These are phyloP conservation scores for Arthroderma uncinatum DNA, from an alignment of 2,329 filamentous ascomycete species.

Conservation along the genomic window DNA sequence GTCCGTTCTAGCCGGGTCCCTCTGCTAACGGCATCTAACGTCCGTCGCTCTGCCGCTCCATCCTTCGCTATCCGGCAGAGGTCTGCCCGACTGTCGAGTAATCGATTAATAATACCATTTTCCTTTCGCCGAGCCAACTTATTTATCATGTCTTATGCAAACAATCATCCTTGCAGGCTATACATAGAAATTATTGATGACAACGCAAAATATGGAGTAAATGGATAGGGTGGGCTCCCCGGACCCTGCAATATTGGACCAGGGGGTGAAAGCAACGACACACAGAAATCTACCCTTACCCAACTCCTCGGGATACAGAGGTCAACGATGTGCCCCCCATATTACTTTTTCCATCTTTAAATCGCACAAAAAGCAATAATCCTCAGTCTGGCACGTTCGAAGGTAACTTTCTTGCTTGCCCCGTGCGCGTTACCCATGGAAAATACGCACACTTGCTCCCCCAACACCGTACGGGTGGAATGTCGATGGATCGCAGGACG, in stretches of 20 bases:
- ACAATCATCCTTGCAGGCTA: neutral
- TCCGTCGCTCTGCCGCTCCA: neutral
- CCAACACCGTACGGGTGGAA: neutral
- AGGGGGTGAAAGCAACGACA: neutral
- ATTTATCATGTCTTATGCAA: neutral
- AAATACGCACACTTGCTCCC: neutral
- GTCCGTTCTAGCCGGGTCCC: neutral
- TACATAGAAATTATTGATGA: neutral
- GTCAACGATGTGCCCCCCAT: neutral
- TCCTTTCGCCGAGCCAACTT: neutral
- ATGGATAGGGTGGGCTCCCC: neutral
- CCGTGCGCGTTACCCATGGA: neutral
- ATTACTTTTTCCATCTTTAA: constrained; percentile 4
- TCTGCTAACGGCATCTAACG: neutral
- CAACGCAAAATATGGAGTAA: neutral
- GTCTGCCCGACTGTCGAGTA: neutral
- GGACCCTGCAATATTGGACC: constrained; percentile 1
- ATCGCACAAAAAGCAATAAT: constrained; percentile 4
- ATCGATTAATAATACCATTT: neutral
- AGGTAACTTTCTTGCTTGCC: constrained; percentile 1
- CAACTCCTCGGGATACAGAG: constrained; percentile 1
- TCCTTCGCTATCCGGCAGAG: neutral
- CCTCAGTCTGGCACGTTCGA: constrained; percentile 2
- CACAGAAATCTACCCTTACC: constrained; percentile 2
- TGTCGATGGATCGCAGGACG: neutral